These are phyloP conservation scores for Aspergillus cavernicola DNA, from an alignment of 495 filamentous ascomycete genomes.

Conservation along the genomic window DNA sequence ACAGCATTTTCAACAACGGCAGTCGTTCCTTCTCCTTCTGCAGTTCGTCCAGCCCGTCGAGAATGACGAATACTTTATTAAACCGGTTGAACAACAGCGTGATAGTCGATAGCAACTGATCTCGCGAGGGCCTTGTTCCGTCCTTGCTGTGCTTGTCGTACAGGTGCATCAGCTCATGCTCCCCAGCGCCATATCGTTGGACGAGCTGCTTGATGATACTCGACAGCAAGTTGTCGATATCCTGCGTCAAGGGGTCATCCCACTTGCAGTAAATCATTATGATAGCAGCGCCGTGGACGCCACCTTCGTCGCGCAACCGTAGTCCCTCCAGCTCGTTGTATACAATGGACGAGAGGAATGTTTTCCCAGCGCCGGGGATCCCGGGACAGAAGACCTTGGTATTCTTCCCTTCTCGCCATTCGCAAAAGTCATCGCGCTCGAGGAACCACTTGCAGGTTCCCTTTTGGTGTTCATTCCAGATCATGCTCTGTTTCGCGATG, in stretches of 20 bases:
- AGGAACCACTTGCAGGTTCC: conserved; percentile 12
- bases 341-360: conserved; percentile 8
- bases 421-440: background rate
- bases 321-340: conserved; percentile 6
- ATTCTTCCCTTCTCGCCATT: conserved; percentile 3
- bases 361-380: conserved; percentile 9
- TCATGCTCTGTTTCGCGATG: conserved; percentile 11
- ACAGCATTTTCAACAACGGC: background rate
- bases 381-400: conserved; percentile 6
- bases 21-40: background rate
- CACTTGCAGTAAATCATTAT: conserved; percentile 9
- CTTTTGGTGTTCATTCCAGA: conserved; percentile 8
- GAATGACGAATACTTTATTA: conserved; percentile 7
- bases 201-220: conserved; percentile 10
- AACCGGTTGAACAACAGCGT: background rate
- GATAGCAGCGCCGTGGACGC: conserved; percentile 3
- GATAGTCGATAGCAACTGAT: background rate
- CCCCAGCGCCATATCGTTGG: conserved; percentile 1
- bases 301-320: background rate
- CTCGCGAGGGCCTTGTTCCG: background rate
- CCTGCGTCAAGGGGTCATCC: conserved; percentile 5
- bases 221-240: background rate
- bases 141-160: background rate
- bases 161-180: background rate
- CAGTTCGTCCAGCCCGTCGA: conserved; percentile 12